A percentile compares a stretch with the other conserved stretches of the same genome.
Evolutionary conservation across 2,329 filamentous ascomycete species (phyloP).

Genomic region (Clarireedia paspali): DNA sequence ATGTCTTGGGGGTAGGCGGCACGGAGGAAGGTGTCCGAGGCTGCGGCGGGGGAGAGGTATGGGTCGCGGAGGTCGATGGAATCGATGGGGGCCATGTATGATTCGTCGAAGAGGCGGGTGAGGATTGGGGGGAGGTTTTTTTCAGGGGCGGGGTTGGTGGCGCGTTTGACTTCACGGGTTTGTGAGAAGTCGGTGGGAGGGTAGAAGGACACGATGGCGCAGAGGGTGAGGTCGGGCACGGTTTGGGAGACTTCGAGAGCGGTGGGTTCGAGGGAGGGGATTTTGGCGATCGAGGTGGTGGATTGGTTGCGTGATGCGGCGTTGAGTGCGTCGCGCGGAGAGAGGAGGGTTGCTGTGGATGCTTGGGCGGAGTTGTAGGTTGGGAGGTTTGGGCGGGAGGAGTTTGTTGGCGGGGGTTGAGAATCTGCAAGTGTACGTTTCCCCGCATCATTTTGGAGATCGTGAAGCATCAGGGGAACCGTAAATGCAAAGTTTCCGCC

Average conservation of each 20-base stretch:
- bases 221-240: constrained; percentile 38
- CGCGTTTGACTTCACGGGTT: constrained; percentile 46
- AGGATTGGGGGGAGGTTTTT: constrained; percentile 49
- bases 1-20: constrained; percentile 43
- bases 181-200: constrained; percentile 55
- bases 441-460: constrained; percentile 33
- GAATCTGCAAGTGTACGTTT: constrained; percentile 26
- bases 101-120: constrained; percentile 56
- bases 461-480: constrained; percentile 35
- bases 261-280: constrained; percentile 26
- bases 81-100: constrained; percentile 46
- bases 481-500: constrained; percentile 37
- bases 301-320: constrained; percentile 1
- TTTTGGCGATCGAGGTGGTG: constrained; percentile 21
- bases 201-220: constrained; percentile 52
- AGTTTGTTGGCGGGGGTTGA: neutral
- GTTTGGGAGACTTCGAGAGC: constrained; percentile 24
- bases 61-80: constrained; percentile 39
- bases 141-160: constrained; percentile 46
- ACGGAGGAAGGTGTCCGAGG: constrained; percentile 42
- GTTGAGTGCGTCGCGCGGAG: neutral
- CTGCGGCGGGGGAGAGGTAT: constrained; percentile 50
- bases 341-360: neutral
- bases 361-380: neutral
- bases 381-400: neutral